Percentiles rank a stretch among this genome's conserved stretches.
phyloP scores from a whole-genome alignment of 495 filamentous ascomycete species.

The Lasiosphaeria hispida region DNA sequence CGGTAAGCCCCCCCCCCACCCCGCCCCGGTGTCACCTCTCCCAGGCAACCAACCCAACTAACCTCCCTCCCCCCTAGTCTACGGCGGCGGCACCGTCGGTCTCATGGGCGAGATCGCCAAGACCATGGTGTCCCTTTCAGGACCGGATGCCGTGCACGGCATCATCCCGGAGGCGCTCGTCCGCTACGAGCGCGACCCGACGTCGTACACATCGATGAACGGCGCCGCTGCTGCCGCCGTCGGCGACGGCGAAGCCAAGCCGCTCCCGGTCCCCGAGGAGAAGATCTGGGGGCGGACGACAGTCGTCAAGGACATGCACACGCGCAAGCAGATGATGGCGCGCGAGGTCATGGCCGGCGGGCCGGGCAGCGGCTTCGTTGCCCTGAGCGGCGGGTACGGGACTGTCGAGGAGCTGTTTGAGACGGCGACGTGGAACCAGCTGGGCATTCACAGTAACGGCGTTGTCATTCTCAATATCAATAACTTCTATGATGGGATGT shows the following conservation, averaged over 20 bases:
- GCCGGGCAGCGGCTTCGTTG: slow-evolving; percentile 82
- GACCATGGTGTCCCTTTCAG: slow-evolving; percentile 81
- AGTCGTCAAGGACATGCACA: slow-evolving; percentile 92
- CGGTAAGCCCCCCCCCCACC: slow-evolving; percentile 27
- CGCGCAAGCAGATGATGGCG: slow-evolving; percentile 90
- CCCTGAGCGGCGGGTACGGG: slow-evolving; percentile 86
- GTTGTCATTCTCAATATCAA: slow-evolving; percentile 82
- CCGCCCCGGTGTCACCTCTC: background rate
- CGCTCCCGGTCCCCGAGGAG: slow-evolving; percentile 55
- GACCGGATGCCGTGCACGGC: slow-evolving; percentile 81
- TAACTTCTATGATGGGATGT: slow-evolving; percentile 85
- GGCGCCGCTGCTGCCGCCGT: slow-evolving; percentile 30
- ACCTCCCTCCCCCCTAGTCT: slow-evolving; percentile 52
- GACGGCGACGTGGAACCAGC: slow-evolving; percentile 94
- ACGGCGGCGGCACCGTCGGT: slow-evolving; percentile 90
- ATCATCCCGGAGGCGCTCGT: slow-evolving; percentile 86
- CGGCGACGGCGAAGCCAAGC: slow-evolving; percentile 14
- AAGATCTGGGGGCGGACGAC: slow-evolving; percentile 77
- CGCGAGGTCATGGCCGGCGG: slow-evolving; percentile 77
- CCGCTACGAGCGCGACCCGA: slow-evolving; percentile 65
- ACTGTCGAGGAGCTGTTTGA: slow-evolving; percentile 97
- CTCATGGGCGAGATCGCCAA: slow-evolving; percentile 92
- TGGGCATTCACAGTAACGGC: slow-evolving; percentile 84
- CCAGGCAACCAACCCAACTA: background rate
- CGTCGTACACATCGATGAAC: slow-evolving; percentile 40